These are phyloP conservation scores for Lolium multiflorum DNA, from an alignment of 176 grass and related monocot species.

Conservation along the genomic window DNA sequence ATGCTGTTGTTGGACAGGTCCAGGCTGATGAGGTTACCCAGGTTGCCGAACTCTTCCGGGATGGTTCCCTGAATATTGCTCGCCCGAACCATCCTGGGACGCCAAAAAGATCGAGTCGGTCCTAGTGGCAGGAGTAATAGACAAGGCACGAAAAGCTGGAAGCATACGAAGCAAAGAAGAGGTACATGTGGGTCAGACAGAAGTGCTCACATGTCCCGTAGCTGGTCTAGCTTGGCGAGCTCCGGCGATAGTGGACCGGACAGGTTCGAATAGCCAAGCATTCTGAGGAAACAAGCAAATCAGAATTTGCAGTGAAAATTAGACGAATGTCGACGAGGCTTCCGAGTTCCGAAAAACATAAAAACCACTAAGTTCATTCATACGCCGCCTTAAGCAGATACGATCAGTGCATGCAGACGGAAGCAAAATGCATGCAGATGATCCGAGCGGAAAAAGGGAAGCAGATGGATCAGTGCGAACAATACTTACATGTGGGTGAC, in stretches of 20 bases:
- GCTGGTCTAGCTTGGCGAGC: conserved; percentile 64
- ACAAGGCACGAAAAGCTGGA: no score
- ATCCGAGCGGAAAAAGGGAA: neutral
- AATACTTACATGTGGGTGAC: conserved; percentile 62
- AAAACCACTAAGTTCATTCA: no score
- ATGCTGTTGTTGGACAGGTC: conserved; percentile 74
- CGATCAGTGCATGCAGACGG: no score
- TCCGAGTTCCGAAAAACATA: no score
- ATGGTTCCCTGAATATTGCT: conserved; percentile 75
- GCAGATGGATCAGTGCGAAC: neutral
- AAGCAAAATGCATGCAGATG: neutral
- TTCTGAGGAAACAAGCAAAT: no score
- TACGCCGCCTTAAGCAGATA: neutral
- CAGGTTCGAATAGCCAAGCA: conserved; percentile 25
- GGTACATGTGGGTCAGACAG: no score
- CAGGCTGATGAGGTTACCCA: conserved; percentile 60
- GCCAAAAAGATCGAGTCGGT: no score
- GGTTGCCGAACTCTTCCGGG: conserved; percentile 60
- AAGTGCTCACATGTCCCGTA: conserved; percentile 59
- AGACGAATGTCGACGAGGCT: no score
- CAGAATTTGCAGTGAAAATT: no score
- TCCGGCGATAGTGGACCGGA: conserved; percentile 63
- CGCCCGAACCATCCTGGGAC: conserved; percentile 48
- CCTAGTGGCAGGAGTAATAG: no score
- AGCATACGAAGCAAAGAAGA: no score